Percentiles rank a stretch among this genome's conserved stretches.
phyloP scores from a whole-genome alignment of 495 filamentous ascomycete genomes.

The Daldinia childiae region DNA sequence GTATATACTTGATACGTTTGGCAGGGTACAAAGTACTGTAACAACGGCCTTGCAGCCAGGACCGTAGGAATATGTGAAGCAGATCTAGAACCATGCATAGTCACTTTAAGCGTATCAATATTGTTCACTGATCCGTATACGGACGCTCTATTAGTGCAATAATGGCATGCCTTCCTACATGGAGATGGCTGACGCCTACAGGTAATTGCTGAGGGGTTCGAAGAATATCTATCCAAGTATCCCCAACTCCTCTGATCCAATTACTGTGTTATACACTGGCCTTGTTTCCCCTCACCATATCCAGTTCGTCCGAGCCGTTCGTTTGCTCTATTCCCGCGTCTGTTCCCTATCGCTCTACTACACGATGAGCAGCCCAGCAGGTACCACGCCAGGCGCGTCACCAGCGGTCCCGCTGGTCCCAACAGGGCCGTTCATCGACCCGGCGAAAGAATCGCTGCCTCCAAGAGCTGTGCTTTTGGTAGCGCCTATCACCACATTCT shows the following conservation, averaged over 20 bases:
- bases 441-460: background rate
- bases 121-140: too few relatives aligned
- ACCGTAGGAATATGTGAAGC: background rate
- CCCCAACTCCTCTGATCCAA: background rate
- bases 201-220: background rate
- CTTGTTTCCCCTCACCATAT: background rate
- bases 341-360: background rate
- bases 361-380: conserved; percentile 1
- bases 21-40: background rate
- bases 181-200: background rate
- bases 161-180: background rate
- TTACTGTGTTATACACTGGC: background rate
- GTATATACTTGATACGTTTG: background rate
- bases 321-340: background rate
- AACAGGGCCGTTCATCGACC: background rate
- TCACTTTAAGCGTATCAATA: background rate
- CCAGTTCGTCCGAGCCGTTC: background rate
- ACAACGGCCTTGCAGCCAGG: background rate
- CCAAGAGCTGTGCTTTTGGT: background rate
- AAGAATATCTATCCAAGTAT: background rate
- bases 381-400: background rate
- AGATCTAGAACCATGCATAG: background rate
- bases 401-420: background rate
- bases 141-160: background rate
- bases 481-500: background rate